A percentile compares a stretch with the other conserved stretches of the same genome.
These are phyloP conservation scores for Ophiostoma novo-ulmi DNA, from an alignment of 2,329 filamentous ascomycete species.

Conservation along the genomic window DNA sequence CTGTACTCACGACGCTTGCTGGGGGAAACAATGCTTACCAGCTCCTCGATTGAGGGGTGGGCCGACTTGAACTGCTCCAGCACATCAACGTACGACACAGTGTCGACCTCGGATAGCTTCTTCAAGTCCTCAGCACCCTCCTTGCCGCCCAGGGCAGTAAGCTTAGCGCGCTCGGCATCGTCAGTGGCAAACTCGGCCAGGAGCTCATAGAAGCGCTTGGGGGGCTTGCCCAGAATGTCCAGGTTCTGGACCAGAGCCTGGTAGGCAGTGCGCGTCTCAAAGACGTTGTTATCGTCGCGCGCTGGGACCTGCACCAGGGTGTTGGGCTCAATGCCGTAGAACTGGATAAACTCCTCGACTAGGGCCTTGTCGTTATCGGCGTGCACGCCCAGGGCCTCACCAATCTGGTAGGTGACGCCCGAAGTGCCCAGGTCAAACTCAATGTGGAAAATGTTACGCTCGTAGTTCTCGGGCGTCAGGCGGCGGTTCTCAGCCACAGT, in stretches of 20 bases:
- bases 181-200: conserved; percentile 82
- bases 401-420: conserved; percentile 92
- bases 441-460: conserved; percentile 99
- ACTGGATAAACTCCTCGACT: conserved; percentile 79
- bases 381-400: conserved; percentile 93
- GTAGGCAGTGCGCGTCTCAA: conserved; percentile 88
- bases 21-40: conserved; percentile 78
- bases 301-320: conserved; percentile 88
- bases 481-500: conserved; percentile 93
- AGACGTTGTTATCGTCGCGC: conserved; percentile 65
- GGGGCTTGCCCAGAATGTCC: conserved; percentile 93
- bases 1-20: conserved; percentile 98
- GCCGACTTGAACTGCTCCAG: conserved; percentile 86
- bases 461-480: conserved; percentile 80
- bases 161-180: conserved; percentile 72
- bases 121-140: conserved; percentile 90
- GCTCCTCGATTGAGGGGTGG: conserved; percentile 80
- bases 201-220: conserved; percentile 95
- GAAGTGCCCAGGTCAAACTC: conserved; percentile 93
- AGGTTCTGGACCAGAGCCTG: conserved; percentile 88
- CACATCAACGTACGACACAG: conserved; percentile 83
- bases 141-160: conserved; percentile 68
- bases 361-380: conserved; percentile 82
- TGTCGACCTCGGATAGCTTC: conserved; percentile 83
- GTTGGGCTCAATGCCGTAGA: conserved; percentile 77